phyloP scores from a whole-genome alignment of 2,329 filamentous ascomycete genomes.

The Alternaria hordeiaustralica region DNA sequence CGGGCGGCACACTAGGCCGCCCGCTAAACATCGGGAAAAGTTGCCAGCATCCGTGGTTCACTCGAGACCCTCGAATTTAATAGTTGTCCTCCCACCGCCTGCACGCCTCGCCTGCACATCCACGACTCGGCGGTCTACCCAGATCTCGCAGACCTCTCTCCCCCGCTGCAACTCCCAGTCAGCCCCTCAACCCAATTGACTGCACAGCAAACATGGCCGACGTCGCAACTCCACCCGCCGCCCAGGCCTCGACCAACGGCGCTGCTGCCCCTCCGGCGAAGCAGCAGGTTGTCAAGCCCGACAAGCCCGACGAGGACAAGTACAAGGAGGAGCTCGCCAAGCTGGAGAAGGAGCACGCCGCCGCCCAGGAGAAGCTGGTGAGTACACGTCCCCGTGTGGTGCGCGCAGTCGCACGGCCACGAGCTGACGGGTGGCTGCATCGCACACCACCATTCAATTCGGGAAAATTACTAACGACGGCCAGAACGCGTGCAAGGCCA shows the following conservation, averaged over 20 bases:
- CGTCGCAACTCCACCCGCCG: conserved; percentile 47
- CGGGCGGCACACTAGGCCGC: conserved; percentile 15
- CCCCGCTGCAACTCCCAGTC: conserved; percentile 21
- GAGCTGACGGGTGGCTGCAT: conserved; percentile 22
- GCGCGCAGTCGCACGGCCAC: conserved; percentile 4
- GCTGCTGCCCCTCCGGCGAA: conserved; percentile 43
- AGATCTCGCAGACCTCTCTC: conserved; percentile 6
- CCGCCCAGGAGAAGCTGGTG: conserved; percentile 74
- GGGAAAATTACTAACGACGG: conserved; percentile 12
- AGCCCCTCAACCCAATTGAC: conserved; percentile 26
- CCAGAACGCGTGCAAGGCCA: conserved; percentile 84
- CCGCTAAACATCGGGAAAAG: conserved; percentile 30
- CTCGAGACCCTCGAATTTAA: conserved; percentile 32
- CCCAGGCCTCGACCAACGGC: conserved; percentile 39
- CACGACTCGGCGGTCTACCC: conserved; percentile 11
- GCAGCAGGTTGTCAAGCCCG: conserved; percentile 65
- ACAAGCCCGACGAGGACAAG: conserved; percentile 84
- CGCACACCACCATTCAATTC: neutral
- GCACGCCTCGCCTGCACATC: neutral
- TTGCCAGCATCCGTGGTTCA: conserved; percentile 25
- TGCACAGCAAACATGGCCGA: conserved; percentile 40
- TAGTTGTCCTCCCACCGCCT: conserved; percentile 25
- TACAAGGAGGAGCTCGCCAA: conserved; percentile 81
- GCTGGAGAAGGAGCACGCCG: conserved; percentile 86
- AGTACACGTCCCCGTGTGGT: conserved; percentile 28